Base-by-base conservation (phyloP, 2,329 filamentous ascomycete species). In the Cercospora sp. region DNA sequence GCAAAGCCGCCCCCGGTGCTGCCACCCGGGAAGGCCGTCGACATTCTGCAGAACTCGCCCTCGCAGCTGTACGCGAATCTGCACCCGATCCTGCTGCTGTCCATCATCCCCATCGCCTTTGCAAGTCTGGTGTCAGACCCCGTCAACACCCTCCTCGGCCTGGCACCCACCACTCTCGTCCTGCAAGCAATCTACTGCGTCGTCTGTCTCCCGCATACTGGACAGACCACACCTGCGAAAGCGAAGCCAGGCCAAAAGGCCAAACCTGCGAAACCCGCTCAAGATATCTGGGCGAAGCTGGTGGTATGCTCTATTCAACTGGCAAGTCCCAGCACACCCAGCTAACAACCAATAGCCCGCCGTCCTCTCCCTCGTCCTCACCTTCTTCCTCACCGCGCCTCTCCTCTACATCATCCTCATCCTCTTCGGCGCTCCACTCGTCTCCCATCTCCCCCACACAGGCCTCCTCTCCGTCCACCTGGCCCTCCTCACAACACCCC, bases 381-480 rank as follows among this genome's bases (percentile, higher is more conserved):
- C 85, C 13, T 75, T 86, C 18, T 78, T 86, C 68, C 82, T 88
- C 63, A 84, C 84, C 5, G 83, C 87, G 0, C 88, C 88, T 2
- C 76, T 88, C 40, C 82, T 90, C 55, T 80, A 85, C 78, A 78
- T 88, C 53, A 81, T 89, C 42, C 86, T 96, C 75, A 85, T 98
- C 75, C 90, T 98, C 73, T 96, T 97, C 80, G 95, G 95, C 76
- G 95, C 94, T 7, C 95, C 95, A 0, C 84, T 97, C 63, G 91
- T 94, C 33, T 92, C 92, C 0, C 92, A 97, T 78, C 82, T 90
- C 61, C 78, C 84, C 3, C 90, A 96, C 72, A 99, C 95, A 1
- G 78, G 92, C 33, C 88, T 97, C 40, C 91, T 90, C 78, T 91
- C 92, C 2, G 86, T 90, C 1, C 94, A 98, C 78, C 87, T 98